Base-by-base conservation (phyloP, 345 rosid genomes). In the Acer negundo region DNA sequence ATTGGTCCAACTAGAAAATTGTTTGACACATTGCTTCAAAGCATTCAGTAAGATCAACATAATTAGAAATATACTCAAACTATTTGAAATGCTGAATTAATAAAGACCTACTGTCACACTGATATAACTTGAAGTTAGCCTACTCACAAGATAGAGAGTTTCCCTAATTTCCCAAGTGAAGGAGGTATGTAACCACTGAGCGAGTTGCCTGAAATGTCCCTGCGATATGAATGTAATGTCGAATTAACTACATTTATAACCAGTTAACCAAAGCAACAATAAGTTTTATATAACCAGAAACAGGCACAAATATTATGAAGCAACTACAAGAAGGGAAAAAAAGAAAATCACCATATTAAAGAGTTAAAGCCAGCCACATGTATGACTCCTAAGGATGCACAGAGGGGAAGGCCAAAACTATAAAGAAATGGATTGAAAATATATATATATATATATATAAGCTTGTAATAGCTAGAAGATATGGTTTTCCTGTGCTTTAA, bases 151-250 rank as follows among this genome's bases (percentile, higher is more conserved):
- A 86, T 79, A 24, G 67, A 69, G 61, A 95, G 93, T 70, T 86
- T 89, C 67, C 83, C 84, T 82, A 95, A 80, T 84, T 79, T 85
- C 76, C 93, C 98, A 77, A 95, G 89, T 19, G 91, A 91, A 47
- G 92, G 78, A 80, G 99, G 97, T 80, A 95, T 89, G 70, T 74
- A 75, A 67, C 93, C 99, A 53, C 92, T 81, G 59, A 95, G 87
- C 58, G 87, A 82, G 80, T 95, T 95, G 82, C 98, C 87, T 70
- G 99, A 93, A 62, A 92, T 84, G 80, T 93, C 95, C 83, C 98
- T 95, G 83, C 31, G 78, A 76, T 62, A 69, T 61, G 44, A 78
- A 44, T 20, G 62, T 49, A 49, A 44, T 46, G 26, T 22, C 71
- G 7, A 42, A 75, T 58, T 22, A 51, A 69, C 70, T 12, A 69